Percentiles rank a stretch among this genome's conserved stretches.
These are phyloP conservation scores for Mallotus repandus DNA, from an alignment of 441 rosid genomes.

Conservation along the genomic window DNA sequence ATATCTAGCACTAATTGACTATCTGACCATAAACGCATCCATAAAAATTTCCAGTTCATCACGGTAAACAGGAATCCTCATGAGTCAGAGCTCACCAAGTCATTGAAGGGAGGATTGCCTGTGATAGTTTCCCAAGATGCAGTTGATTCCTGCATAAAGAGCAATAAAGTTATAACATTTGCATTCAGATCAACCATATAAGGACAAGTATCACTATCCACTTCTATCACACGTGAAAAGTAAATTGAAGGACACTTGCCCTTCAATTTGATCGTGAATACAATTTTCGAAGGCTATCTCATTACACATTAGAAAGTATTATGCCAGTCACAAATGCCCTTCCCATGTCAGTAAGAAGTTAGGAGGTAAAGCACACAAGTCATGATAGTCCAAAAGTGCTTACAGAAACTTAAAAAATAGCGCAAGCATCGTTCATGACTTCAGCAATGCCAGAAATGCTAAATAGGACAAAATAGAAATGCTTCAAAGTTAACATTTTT, in stretches of 20 bases:
- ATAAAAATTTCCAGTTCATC: background rate
- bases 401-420: background rate
- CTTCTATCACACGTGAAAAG: background rate
- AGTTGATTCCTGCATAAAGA: slow-evolving; percentile 6
- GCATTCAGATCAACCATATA: background rate
- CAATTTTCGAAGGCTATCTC: background rate
- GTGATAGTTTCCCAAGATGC: slow-evolving; percentile 2
- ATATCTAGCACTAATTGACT: no score
- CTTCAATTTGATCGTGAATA: background rate
- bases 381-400: no score
- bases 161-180: background rate
- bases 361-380: no score
- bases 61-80: background rate
- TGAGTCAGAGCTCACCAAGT: slow-evolving; percentile 11
- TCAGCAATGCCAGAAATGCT: no score
- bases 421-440: background rate
- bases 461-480: no score
- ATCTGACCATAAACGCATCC: background rate
- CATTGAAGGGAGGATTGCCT: background rate
- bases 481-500: no score
- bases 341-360: background rate
- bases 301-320: background rate
- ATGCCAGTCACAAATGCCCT: background rate
- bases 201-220: background rate
- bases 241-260: background rate